Base-by-base conservation (phyloP, 2,329 filamentous ascomycete species). In the Trichophyton equinum region DNA sequence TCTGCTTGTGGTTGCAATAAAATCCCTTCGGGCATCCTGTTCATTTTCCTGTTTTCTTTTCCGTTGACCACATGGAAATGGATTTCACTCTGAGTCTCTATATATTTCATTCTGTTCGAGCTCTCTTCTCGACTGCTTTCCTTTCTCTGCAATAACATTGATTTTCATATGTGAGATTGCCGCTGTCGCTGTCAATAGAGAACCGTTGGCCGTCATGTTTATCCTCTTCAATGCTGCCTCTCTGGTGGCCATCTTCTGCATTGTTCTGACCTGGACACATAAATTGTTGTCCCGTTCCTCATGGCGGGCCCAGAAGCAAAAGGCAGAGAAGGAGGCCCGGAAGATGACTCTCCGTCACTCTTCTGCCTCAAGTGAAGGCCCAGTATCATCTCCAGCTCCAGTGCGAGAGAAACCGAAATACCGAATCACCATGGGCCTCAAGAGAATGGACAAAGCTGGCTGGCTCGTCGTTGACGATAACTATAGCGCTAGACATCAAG, bases 401-500 rank as follows among this genome's bases (percentile, higher is more conserved):
- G 51, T 55, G 27, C 51, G 51, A 36, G 51, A 55, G 20, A 58
- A 58, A 27, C 56, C 36, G 36, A 68, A 71, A 63, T 75, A 76
- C 56, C 71, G 73, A 33, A 75, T 77, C 53, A 76, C 76, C 64
- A 79, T 80, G 73, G 77, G 78, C 15, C 70, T 81, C 15, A 74
- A 72, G 59, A 76, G 74, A 60, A 69, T 79, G n/a, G 76, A 77
- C 42, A 65, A 67, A 22, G 66, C 69, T 20, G 77, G 79, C 61
- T 81, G 79, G 79, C 72, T 81, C 11, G 76, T 72, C 0, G 67
- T 81, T 56, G 77, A 81, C 63, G 72, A 74, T 11, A 72, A 73
- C 30, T 80, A 80, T 63, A 69, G 73, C 57, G 68, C 73, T 11
- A 75, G 78, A 63, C 76, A 79, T 63, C 62, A 66, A 1, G 71